Percentiles rank a stretch among this genome's conserved stretches.
Conservation (phyloP, 1,284 basidiomycete species). For the Prillingera fragicola region DNA sequence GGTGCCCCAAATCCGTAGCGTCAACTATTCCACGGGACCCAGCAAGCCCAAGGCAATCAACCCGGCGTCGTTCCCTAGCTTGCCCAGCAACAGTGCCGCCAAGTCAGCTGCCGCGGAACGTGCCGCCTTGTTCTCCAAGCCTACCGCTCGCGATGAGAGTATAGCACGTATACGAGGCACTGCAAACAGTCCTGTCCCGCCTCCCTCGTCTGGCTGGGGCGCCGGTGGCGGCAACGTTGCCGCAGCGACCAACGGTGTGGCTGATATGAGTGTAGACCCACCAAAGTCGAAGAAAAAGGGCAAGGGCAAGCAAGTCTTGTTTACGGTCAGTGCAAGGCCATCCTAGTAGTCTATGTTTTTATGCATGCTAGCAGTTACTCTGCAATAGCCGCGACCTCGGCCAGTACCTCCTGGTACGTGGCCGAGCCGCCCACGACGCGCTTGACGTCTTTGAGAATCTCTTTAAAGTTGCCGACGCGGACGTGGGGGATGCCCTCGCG, state of each 20-base stretch:
- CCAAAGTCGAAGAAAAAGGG: slow-evolving; percentile 51
- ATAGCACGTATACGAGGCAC: slow-evolving; percentile 65
- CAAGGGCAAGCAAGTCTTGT: slow-evolving; percentile 73
- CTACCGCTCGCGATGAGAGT: slow-evolving; percentile 59
- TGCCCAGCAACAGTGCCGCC: slow-evolving; percentile 51
- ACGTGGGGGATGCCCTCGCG: slow-evolving; percentile 46
- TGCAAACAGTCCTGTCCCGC: slow-evolving; percentile 43
- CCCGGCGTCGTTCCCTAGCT: slow-evolving; percentile 57
- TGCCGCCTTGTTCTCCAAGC: slow-evolving; percentile 50
- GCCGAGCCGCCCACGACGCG: slow-evolving; percentile 57
- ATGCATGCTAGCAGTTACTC: not conserved
- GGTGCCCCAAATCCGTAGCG: slow-evolving; percentile 35
- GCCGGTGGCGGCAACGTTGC: slow-evolving; percentile 29
- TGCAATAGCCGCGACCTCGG: slow-evolving; percentile 38
- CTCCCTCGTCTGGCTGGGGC: slow-evolving; percentile 40
- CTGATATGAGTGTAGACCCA: slow-evolving; percentile 15
- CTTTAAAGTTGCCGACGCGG: slow-evolving; percentile 48
- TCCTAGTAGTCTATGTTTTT: slow-evolving; percentile 1
- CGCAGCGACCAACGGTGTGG: slow-evolving; percentile 18
- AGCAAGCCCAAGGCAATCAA: slow-evolving; percentile 27
- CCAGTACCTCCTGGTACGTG: slow-evolving; percentile 31
- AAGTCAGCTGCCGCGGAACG: slow-evolving; percentile 40
- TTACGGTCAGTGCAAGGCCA: slow-evolving; percentile 52
- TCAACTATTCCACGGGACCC: slow-evolving; percentile 31
- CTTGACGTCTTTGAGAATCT: slow-evolving; percentile 51